Conservation (phyloP, 306 rosid species). For the Amphicarpaea edgeworthii region DNA sequence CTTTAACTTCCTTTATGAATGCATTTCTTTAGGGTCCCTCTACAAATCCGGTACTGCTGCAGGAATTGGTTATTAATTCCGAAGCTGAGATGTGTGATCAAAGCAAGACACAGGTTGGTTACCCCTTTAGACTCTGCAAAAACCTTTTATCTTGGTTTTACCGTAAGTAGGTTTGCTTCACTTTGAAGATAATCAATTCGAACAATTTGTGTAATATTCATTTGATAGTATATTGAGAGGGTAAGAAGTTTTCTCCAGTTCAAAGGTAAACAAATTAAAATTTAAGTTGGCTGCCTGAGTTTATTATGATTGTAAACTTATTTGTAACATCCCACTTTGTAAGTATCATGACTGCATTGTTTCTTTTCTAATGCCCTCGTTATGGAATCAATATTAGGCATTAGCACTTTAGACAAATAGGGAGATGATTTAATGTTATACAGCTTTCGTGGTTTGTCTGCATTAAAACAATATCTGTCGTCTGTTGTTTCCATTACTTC, state of each 20-base stretch:
- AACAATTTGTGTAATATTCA: not conserved
- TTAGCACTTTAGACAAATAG: conserved; percentile 10
- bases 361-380: conserved; percentile 8
- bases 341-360: conserved; percentile 1
- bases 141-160: conserved; percentile 31
- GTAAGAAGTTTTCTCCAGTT: not conserved
- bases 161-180: conserved; percentile 24
- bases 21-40: conserved; percentile 38
- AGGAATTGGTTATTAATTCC: conserved; percentile 24
- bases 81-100: conserved; percentile 40
- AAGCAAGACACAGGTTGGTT: conserved; percentile 43
- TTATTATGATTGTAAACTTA: not conserved
- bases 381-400: conserved; percentile 14
- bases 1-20: conserved; percentile 16
- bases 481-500: conserved; percentile 15
- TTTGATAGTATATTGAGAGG: conserved; percentile 5
- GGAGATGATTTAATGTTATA: conserved; percentile 20
- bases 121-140: conserved; percentile 22
- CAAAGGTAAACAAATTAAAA: conserved; percentile 16
- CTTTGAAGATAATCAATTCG: not conserved
- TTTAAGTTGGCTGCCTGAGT: not conserved
- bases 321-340: conserved; percentile 7
- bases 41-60: conserved; percentile 15
- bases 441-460: conserved; percentile 8
- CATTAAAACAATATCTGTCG: not conserved